Percentiles rank a stretch among this genome's conserved stretches.
These are phyloP conservation scores for Podospora australis DNA, from an alignment of 495 filamentous ascomycete species.

Conservation along the genomic window DNA sequence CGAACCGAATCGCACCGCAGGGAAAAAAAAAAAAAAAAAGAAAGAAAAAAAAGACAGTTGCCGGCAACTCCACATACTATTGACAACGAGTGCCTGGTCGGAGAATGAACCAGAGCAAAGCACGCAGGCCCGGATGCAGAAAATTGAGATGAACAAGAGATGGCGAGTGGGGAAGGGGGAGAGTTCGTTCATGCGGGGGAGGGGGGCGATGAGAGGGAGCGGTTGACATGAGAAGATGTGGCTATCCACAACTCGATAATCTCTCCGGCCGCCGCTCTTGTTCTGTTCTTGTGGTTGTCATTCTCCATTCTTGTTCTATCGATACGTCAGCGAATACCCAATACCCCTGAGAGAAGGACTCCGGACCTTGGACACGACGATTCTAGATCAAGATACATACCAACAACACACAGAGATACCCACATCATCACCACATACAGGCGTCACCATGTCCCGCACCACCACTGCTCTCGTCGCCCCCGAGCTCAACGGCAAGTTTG, in stretches of 20 bases:
- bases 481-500: conserved; percentile 22
- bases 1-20: too few species aligned
- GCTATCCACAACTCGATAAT: neutral
- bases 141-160: neutral
- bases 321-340: neutral
- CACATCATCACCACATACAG: neutral
- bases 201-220: neutral
- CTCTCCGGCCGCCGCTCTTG: neutral
- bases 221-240: neutral
- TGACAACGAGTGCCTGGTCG: too few species aligned
- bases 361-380: neutral
- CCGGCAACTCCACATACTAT: too few species aligned
- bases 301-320: neutral
- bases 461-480: conserved; percentile 27
- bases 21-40: neutral
- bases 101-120: too few species aligned
- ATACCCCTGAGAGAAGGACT: neutral
- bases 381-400: neutral
- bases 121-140: too few species aligned
- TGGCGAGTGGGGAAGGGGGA: neutral
- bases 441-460: conserved; percentile 11
- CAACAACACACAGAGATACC: neutral
- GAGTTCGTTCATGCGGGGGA: neutral
- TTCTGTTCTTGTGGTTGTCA: neutral
- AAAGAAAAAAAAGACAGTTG: too few species aligned